Percentiles rank a stretch among this genome's conserved stretches.
Conservation (phyloP, 176 grass and related monocot species). For the Microstegium vimineum region DNA sequence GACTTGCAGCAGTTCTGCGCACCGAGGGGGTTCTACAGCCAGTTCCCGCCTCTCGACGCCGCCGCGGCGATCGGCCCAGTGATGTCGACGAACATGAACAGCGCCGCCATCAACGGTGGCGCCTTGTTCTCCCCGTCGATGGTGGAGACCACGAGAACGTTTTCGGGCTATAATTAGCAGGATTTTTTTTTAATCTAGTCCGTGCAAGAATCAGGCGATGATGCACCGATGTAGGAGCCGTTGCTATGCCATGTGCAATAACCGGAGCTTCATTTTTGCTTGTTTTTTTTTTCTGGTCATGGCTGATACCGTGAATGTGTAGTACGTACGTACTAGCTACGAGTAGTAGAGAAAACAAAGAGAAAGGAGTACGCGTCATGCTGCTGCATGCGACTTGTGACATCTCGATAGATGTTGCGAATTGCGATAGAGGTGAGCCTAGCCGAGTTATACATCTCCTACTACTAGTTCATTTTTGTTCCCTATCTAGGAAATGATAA, state of each 20-base stretch:
- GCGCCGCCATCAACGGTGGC: not conserved
- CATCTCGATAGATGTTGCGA: not conserved
- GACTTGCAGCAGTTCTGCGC: constrained; percentile 27
- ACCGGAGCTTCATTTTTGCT: not conserved
- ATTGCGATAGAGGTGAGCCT: not conserved
- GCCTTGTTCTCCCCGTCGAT: constrained; percentile 35
- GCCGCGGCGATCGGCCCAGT: not conserved
- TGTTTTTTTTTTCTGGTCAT: not conserved
- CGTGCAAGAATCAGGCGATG: not conserved
- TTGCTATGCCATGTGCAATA: constrained; percentile 18
- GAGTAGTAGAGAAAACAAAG: not conserved
- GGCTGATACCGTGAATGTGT: not conserved
- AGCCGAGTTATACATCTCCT: no score
- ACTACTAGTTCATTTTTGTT: not conserved
- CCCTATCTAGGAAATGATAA: not conserved
- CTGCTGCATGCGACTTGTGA: not conserved
- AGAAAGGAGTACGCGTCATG: not conserved
- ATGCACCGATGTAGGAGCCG: not conserved
- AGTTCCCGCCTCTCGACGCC: not conserved
- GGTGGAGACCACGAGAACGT: constrained; percentile 29
- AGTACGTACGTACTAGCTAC: no score
- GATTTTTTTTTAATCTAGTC: not conserved
- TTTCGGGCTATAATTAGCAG: not conserved
- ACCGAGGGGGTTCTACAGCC: constrained; percentile 32
- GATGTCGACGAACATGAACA: constrained; percentile 12